Evolutionary conservation across 2,329 filamentous ascomycete species (phyloP).

Genomic region (Mycogone perniciosa): DNA sequence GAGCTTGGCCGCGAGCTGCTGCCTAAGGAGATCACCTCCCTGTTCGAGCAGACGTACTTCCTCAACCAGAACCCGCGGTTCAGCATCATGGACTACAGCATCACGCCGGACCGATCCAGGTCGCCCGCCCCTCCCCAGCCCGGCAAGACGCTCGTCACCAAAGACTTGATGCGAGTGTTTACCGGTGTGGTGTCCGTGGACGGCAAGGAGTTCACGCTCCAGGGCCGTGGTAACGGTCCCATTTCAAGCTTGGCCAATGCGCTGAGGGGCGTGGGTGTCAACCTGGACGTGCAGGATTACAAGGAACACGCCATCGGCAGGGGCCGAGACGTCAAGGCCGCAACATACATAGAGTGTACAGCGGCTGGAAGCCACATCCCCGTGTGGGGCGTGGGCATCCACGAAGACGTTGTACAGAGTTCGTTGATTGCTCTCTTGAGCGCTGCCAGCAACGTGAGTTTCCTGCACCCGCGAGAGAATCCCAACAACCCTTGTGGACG

Average conservation of each 20-base stretch:
- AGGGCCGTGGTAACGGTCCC: slow-evolving; percentile 80
- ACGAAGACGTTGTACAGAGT: slow-evolving; percentile 64
- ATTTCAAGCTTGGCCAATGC: slow-evolving; percentile 85
- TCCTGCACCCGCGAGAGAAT: neutral
- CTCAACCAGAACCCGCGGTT: slow-evolving; percentile 79
- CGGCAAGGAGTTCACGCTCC: slow-evolving; percentile 68
- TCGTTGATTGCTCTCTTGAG: slow-evolving; percentile 79
- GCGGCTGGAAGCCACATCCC: slow-evolving; percentile 59
- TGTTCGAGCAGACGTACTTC: slow-evolving; percentile 89
- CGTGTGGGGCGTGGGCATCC: slow-evolving; percentile 71
- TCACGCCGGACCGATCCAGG: slow-evolving; percentile 72
- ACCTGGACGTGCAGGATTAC: slow-evolving; percentile 88
- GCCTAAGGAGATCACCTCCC: slow-evolving; percentile 71
- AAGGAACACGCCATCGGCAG: slow-evolving; percentile 90
- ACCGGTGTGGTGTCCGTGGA: slow-evolving; percentile 80
- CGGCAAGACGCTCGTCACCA: slow-evolving; percentile 69
- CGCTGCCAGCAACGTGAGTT: slow-evolving; percentile 76
- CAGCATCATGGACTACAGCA: slow-evolving; percentile 83
- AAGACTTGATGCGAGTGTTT: slow-evolving; percentile 75
- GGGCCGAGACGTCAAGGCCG: slow-evolving; percentile 81
- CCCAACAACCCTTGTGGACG: too few species aligned
- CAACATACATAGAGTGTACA: slow-evolving; percentile 88
- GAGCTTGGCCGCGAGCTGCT: slow-evolving; percentile 75
- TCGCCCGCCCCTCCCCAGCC: slow-evolving; percentile 63
- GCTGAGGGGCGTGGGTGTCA: slow-evolving; percentile 69